These are phyloP conservation scores for Yamadazyma mexicana DNA, from an alignment of 1,139 yeast genomes.

Conservation along the genomic window DNA sequence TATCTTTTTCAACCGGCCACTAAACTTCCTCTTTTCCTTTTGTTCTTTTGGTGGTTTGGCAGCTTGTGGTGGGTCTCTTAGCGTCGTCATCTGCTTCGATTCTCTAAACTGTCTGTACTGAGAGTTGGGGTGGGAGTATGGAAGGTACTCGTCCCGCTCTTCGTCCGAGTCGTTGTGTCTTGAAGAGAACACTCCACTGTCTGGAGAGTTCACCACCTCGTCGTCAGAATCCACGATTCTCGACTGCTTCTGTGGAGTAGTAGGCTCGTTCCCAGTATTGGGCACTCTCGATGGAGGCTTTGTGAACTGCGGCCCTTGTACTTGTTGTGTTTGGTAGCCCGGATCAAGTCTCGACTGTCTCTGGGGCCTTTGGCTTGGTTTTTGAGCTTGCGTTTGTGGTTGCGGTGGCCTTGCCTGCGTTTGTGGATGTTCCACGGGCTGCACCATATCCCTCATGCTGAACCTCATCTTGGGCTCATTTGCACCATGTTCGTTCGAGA, in stretches of 20 bases:
- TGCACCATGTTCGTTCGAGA: constrained; percentile 37
- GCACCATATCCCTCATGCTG: constrained; percentile 12
- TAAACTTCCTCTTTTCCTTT: constrained; percentile 48
- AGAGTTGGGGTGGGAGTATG: constrained; percentile 9
- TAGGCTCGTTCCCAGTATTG: not conserved
- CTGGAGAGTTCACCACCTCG: constrained; percentile 30
- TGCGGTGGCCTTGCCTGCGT: constrained; percentile 5
- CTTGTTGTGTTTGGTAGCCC: not conserved
- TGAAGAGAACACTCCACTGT: constrained; percentile 30
- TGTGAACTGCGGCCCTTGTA: constrained; percentile 7
- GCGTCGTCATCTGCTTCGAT: constrained; percentile 9
- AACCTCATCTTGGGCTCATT: constrained; percentile 9
- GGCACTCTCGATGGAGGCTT: not conserved
- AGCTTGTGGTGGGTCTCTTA: constrained; percentile 11
- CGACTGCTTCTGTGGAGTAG: constrained; percentile 26
- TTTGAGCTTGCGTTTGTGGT: constrained; percentile 1
- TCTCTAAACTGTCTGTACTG: constrained; percentile 5
- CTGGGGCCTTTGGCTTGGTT: constrained; percentile 8
- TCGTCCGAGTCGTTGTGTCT: constrained; percentile 60
- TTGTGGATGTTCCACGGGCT: constrained; percentile 3
- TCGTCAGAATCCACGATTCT: constrained; percentile 59
- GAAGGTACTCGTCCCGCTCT: constrained; percentile 17
- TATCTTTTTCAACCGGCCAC: constrained; percentile 59
- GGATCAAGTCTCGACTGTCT: not conserved
- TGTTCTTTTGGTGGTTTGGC: constrained; percentile 9